Conservation (phyloP, 257 asterid genomes). For the Solanum arcanum region DNA sequence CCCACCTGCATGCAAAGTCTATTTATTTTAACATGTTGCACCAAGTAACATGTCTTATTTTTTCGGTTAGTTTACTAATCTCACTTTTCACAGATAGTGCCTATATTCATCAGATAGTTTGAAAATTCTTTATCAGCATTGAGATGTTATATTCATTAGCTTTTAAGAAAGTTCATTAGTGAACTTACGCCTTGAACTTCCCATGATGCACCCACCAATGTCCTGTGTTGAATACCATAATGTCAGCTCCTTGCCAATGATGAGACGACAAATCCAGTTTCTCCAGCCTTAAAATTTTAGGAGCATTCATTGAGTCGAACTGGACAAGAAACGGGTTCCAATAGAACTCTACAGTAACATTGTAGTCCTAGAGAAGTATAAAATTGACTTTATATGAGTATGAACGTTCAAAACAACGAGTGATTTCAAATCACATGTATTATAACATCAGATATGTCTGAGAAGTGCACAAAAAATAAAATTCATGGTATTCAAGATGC, state of each 20-base stretch:
- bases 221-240: conserved; percentile 12
- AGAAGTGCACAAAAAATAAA: neutral
- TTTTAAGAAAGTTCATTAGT: neutral
- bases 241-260: conserved; percentile 5
- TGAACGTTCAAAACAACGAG: neutral
- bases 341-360: conserved; percentile 4
- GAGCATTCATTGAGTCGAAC: neutral
- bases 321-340: conserved; percentile 13
- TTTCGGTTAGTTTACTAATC: neutral
- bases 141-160: neutral
- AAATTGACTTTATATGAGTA: neutral
- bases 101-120: neutral
- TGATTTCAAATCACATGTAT: neutral
- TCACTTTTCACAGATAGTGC: neutral
- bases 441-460: neutral
- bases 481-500: neutral
- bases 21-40: neutral
- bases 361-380: neutral
- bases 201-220: conserved; percentile 11
- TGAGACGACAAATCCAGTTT: neutral
- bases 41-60: neutral
- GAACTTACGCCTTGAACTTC: conserved; percentile 8
- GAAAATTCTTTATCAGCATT: neutral
- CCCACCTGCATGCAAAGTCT: conserved; percentile 4
- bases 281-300: conserved; percentile 1